Evolutionary conservation across 2,329 filamentous ascomycete genomes (phyloP).

Genomic region (Paracoccidioides lutzii): DNA sequence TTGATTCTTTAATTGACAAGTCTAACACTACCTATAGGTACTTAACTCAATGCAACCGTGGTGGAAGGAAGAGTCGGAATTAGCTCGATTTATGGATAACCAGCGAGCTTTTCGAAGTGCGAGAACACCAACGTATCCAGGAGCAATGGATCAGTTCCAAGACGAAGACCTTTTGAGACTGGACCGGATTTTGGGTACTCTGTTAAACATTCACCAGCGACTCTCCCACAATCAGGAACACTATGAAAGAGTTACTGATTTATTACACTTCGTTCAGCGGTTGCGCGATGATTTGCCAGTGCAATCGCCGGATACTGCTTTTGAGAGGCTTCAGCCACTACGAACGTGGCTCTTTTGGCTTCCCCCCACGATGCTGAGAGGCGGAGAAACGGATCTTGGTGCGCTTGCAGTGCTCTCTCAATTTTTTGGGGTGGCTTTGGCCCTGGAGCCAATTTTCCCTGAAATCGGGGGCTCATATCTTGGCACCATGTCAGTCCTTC

Average conservation of each 20-base stretch:
- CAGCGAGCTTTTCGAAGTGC: conserved; percentile 27
- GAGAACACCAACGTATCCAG: conserved; percentile 21
- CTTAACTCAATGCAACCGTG: conserved; percentile 83
- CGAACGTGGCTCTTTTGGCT: conserved; percentile 94
- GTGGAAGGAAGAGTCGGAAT: conserved; percentile 68
- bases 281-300: conserved; percentile 57
- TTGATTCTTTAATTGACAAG: background rate
- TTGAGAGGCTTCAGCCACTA: conserved; percentile 76
- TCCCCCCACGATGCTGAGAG: conserved; percentile 69
- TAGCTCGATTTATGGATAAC: conserved; percentile 30
- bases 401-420: conserved; percentile 77
- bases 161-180: conserved; percentile 60
- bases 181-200: conserved; percentile 52
- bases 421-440: conserved; percentile 77
- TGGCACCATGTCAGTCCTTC: conserved; percentile 62
- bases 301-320: conserved; percentile 67
- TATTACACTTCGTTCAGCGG: conserved; percentile 60
- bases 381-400: conserved; percentile 60
- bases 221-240: conserved; percentile 59
- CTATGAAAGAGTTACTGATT: conserved; percentile 52
- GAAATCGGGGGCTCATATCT: conserved; percentile 85
- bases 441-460: conserved; percentile 81
- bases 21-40: conserved; percentile 43
- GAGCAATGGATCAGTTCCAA: conserved; percentile 16
- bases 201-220: conserved; percentile 45